Percentiles rank a stretch among this genome's conserved stretches.
phyloP scores from a whole-genome alignment of 257 asterid genomes.

The Hygrophila difformis region DNA sequence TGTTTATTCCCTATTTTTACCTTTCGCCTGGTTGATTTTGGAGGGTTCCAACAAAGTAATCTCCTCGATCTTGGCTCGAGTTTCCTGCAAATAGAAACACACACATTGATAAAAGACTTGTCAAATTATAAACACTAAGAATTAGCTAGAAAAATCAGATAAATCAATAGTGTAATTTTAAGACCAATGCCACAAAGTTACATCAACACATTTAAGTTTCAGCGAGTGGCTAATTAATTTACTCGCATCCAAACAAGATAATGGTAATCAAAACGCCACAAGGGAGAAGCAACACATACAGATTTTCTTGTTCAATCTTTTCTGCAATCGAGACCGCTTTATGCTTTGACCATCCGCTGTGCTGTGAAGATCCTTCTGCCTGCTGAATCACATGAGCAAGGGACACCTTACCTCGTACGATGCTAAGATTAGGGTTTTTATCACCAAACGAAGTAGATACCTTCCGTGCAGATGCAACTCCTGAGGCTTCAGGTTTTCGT shows the following conservation, averaged over 20 bases:
- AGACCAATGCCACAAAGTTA: too few species aligned
- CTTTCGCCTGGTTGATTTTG: conserved; percentile 55
- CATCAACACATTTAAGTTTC: too few species aligned
- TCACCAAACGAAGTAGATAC: conserved; percentile 30
- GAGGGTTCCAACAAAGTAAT: conserved; percentile 80
- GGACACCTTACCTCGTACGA: conserved; percentile 81
- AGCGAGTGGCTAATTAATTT: too few species aligned
- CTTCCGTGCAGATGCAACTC: conserved; percentile 20
- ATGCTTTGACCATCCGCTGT: conserved; percentile 74
- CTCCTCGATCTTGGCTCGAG: conserved; percentile 77
- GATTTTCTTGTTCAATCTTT: conserved; percentile 90
- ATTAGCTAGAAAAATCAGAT: too few species aligned
- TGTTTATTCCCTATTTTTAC: conserved; percentile 18
- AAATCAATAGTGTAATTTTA: too few species aligned
- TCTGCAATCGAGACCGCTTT: conserved; percentile 92
- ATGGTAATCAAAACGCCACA: conserved; percentile 5
- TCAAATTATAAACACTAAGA: too few species aligned
- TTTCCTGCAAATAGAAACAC: conserved; percentile 44
- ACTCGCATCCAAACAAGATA: neutral
- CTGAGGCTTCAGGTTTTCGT: neutral
- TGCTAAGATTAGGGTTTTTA: conserved; percentile 59
- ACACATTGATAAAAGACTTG: too few species aligned
- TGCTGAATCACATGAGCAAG: conserved; percentile 92
- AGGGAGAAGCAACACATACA: conserved; percentile 38
- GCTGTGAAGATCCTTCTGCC: conserved; percentile 61